Conservation (phyloP, 2,329 filamentous ascomycete species). For the Stagonosporopsis vannaccii region DNA sequence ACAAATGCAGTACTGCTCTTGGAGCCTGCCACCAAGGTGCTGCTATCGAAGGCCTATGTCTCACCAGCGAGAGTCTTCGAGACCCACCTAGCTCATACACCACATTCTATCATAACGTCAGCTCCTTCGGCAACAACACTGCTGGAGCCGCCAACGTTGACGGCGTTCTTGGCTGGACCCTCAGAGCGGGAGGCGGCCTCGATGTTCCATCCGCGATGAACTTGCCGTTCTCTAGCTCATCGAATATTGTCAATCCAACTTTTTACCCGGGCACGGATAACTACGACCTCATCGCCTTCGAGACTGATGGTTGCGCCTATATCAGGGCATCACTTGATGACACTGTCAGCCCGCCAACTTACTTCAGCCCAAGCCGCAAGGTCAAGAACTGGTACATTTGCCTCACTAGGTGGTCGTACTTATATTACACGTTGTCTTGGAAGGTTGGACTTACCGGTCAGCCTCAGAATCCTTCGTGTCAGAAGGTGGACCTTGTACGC, state of each 20-base stretch:
- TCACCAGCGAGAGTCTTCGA: constrained; percentile 5
- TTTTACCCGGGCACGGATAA: constrained; percentile 40
- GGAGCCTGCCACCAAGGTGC: constrained; percentile 54
- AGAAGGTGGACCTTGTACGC: constrained; percentile 50
- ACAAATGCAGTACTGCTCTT: constrained; percentile 21
- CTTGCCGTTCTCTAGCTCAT: constrained; percentile 36
- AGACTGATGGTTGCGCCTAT: constrained; percentile 46
- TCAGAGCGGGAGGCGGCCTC: constrained; percentile 10
- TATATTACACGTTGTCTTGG: constrained; percentile 53
- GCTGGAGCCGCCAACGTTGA: constrained; percentile 16
- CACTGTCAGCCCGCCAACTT: constrained; percentile 39
- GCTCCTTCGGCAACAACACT: constrained; percentile 14
- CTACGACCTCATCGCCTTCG: constrained; percentile 47
- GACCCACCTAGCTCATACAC: constrained; percentile 24
- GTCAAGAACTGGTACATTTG: constrained; percentile 55
- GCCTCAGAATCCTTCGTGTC: constrained; percentile 55
- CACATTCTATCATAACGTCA: constrained; percentile 41
- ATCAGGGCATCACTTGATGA: constrained; percentile 49
- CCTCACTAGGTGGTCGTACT: constrained; percentile 46
- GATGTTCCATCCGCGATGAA: constrained; percentile 37
- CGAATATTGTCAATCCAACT: constrained; percentile 52
- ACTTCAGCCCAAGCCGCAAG: constrained; percentile 19
- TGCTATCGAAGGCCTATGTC: constrained; percentile 53
- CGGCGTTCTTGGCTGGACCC: constrained; percentile 26
- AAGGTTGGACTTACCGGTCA: constrained; percentile 42